A percentile compares a stretch with the other conserved stretches of the same genome.
These are phyloP conservation scores for Porcisia hertigi DNA, from an alignment of 208 protist species.

Conservation along the genomic window DNA sequence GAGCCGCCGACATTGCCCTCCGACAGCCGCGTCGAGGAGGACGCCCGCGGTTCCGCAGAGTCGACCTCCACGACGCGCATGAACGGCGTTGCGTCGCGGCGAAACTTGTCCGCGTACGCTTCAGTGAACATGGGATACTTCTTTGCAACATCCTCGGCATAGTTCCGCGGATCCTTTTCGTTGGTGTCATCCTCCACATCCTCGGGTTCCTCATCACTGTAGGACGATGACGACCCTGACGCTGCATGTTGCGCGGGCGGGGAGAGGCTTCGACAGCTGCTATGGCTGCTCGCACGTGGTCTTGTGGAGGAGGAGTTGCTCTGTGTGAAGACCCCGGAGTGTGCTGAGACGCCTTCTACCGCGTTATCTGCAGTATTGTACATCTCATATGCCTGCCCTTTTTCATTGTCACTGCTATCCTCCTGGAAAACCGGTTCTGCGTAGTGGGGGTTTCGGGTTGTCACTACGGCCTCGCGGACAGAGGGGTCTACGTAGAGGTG, in stretches of 20 bases:
- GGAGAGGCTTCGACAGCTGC: conserved; percentile 17
- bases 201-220: conserved; percentile 24
- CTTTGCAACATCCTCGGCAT: conserved; percentile 44
- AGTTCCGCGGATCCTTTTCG: conserved; percentile 33
- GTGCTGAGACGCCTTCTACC: conserved; percentile 6
- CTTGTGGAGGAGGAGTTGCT: conserved; percentile 21
- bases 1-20: conserved; percentile 8
- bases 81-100: conserved; percentile 51
- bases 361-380: not conserved
- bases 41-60: not conserved
- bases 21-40: not conserved
- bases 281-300: conserved; percentile 35
- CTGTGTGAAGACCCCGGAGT: conserved; percentile 22
- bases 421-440: conserved; percentile 15
- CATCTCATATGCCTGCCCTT: not conserved
- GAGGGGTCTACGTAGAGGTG: conserved; percentile 9
- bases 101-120: conserved; percentile 53
- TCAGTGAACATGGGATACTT: conserved; percentile 66
- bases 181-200: conserved; percentile 30
- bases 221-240: conserved; percentile 18
- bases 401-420: conserved; percentile 15
- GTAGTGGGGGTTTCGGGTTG: conserved; percentile 24
- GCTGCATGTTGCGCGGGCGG: conserved; percentile 18
- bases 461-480: not conserved
- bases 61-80: conserved; percentile 33